Percentiles rank a stretch among this genome's conserved stretches.
phyloP scores from a whole-genome alignment of 2,329 filamentous ascomycete genomes.

The Fusarium cicatricum region DNA sequence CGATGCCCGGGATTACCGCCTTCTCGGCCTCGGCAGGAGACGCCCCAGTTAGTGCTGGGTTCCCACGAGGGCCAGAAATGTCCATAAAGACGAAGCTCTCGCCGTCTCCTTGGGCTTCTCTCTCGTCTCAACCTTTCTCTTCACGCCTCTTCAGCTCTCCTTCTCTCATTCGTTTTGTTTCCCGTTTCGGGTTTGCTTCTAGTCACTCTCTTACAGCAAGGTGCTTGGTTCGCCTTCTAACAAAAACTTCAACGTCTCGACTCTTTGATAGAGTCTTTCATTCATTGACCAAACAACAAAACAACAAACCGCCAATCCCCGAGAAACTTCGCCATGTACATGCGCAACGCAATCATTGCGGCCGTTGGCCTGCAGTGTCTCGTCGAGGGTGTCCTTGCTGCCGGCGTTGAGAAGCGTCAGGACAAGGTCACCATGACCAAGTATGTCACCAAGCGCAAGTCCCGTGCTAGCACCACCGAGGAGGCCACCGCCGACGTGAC shows the following conservation, averaged over 20 bases:
- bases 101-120: conserved; percentile 10
- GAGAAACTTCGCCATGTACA: conserved; percentile 33
- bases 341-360: conserved; percentile 35
- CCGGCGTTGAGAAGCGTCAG: too few relatives aligned
- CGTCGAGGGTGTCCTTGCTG: conserved; percentile 30
- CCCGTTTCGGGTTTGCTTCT: conserved; percentile 38
- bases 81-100: conserved; percentile 32
- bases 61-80: conserved; percentile 12
- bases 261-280: conserved; percentile 43
- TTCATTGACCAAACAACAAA: conserved; percentile 37
- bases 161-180: conserved; percentile 35
- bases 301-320: conserved; percentile 14
- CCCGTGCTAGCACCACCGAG: conserved; percentile 16
- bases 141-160: conserved; percentile 31
- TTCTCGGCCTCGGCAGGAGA: conserved; percentile 18
- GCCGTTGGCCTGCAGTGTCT: conserved; percentile 38
- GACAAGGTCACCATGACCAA: conserved; percentile 29
- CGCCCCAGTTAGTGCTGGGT: conserved; percentile 22
- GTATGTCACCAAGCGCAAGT: conserved; percentile 24
- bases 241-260: conserved; percentile 19
- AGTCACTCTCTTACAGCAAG: conserved; percentile 39
- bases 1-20: conserved; percentile 32
- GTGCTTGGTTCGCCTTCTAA: conserved; percentile 40
- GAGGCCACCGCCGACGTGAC: conserved; percentile 29
- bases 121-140: conserved; percentile 13